Conservation (phyloP, 768 basidiomycete species). For the Agaricus subrufescens region DNA sequence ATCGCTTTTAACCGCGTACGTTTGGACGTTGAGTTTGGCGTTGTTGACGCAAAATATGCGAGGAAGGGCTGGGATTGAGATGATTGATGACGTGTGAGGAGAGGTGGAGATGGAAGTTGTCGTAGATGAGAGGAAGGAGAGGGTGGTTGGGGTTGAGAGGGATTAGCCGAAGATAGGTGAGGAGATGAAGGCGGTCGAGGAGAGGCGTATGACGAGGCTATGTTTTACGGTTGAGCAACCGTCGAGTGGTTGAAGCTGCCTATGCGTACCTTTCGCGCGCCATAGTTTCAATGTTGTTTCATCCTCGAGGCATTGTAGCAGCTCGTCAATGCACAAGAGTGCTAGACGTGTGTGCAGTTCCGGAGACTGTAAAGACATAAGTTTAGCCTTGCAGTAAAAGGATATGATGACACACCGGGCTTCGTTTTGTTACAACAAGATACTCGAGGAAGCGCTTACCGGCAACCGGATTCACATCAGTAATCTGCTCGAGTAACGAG, state of each 20-base stretch:
- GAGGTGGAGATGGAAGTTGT: slow-evolving; percentile 20
- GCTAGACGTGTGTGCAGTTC: slow-evolving; percentile 69
- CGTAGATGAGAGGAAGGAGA: slow-evolving; percentile 30
- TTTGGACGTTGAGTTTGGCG: slow-evolving; percentile 75
- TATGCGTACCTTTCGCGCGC: slow-evolving; percentile 58
- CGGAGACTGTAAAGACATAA: slow-evolving; percentile 37
- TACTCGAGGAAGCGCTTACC: slow-evolving; percentile 77
- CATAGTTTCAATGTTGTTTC: slow-evolving; percentile 57
- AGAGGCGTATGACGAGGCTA: slow-evolving; percentile 52
- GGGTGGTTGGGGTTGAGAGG: slow-evolving; percentile 38
- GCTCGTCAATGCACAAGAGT: slow-evolving; percentile 45
- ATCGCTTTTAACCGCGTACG: slow-evolving; percentile 66
- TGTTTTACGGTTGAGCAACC: background rate
- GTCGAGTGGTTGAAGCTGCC: background rate
- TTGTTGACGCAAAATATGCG: slow-evolving; percentile 77
- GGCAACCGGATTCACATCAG: slow-evolving; percentile 51
- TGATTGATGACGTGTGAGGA: slow-evolving; percentile 5
- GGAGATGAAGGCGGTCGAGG: slow-evolving; percentile 14
- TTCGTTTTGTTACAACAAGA: slow-evolving; percentile 66
- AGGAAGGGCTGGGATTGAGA: slow-evolving; percentile 43
- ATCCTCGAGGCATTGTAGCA: slow-evolving; percentile 48
- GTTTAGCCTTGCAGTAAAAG: background rate
- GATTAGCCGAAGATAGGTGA: background rate
- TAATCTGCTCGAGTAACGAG: slow-evolving; percentile 49
- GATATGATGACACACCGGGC: slow-evolving; percentile 35